Base-by-base conservation (phyloP, 2,329 filamentous ascomycete genomes). In the Fusarium burgessii region DNA sequence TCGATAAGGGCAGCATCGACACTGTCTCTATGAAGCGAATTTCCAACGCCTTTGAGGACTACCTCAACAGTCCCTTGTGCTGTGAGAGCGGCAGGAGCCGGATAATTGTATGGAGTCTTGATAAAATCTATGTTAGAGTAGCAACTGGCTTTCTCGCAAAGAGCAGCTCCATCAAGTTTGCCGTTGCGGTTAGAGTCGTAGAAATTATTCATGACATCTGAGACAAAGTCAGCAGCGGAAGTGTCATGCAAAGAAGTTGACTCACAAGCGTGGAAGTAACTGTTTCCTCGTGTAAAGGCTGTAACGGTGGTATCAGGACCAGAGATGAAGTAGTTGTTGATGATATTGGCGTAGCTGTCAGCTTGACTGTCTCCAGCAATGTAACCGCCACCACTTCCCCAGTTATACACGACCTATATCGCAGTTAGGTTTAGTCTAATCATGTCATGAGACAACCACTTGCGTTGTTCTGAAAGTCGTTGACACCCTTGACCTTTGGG, bases 321-420 rank as follows among this genome's bases (percentile, higher is more conserved):
- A 4, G 83, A 83, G 64, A 89, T 85, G 77, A 88, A 89, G 76
- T 89, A 88, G 76, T 89, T 89, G 64, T 85, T 84, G 56, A 88
- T 80, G 59, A 89, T 85, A 66, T 89, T 87, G 8, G 82, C 85
- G 51, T 83, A 81, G 56, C 83, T 87, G 29, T 80, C 72, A 7
- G 82, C 85, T 0, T 73, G 78, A 36, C 83, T 85, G 65, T 86
- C 85, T 5, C 86, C 86, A 0, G 85, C 85, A 55, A 87, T 88
- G 57, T 88, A 89, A 7, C 83, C 87, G 8, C 85, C 86, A 1
- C 86, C 85, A 2, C 81, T 80, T 13, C 86, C 86, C 82, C 85
- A 89, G 74, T 89, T 89, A 72, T 88, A 89, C 5, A 89, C 73
- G 5, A 88, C 81, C 72, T 85, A 9, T 2, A 9, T 2, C 18